A percentile compares a stretch with the other conserved stretches of the same genome.
These are phyloP conservation scores for Aspergillus coremiiformis DNA, from an alignment of 495 filamentous ascomycete genomes.

Conservation along the genomic window DNA sequence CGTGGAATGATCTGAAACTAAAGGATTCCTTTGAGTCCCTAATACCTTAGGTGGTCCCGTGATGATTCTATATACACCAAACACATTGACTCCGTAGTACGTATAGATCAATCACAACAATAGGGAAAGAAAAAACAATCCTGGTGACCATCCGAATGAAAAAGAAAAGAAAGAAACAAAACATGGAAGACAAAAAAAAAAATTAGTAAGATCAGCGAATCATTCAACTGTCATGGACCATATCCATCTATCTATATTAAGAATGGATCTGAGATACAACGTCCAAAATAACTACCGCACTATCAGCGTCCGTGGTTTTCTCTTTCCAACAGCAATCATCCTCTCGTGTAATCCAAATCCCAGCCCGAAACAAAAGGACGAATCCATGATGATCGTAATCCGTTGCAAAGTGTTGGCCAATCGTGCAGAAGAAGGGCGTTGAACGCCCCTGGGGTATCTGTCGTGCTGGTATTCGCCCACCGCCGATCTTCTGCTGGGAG, in stretches of 20 bases:
- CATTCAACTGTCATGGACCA: no score
- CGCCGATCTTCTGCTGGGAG: neutral
- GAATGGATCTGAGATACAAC: neutral
- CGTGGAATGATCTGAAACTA: neutral
- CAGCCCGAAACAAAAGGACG: neutral
- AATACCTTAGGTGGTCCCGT: neutral
- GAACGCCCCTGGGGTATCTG: neutral
- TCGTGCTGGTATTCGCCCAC: neutral
- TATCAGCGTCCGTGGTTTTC: neutral
- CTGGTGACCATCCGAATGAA: no score
- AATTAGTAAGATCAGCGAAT: no score
- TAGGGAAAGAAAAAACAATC: no score
- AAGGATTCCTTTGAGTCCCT: neutral
- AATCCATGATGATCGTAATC: neutral
- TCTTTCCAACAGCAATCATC: neutral
- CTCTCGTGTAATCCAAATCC: neutral
- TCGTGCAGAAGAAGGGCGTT: neutral
- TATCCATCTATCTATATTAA: neutral
- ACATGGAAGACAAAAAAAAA: no score
- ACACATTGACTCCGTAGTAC: no score
- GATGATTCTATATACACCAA: neutral
- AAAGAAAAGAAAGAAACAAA: no score
- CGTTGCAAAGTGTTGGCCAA: neutral
- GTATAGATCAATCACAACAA: no score
- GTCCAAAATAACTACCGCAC: neutral